Base-by-base conservation (phyloP, 2,329 filamentous ascomycete species). In the Zymoseptoria pseudotritici region DNA sequence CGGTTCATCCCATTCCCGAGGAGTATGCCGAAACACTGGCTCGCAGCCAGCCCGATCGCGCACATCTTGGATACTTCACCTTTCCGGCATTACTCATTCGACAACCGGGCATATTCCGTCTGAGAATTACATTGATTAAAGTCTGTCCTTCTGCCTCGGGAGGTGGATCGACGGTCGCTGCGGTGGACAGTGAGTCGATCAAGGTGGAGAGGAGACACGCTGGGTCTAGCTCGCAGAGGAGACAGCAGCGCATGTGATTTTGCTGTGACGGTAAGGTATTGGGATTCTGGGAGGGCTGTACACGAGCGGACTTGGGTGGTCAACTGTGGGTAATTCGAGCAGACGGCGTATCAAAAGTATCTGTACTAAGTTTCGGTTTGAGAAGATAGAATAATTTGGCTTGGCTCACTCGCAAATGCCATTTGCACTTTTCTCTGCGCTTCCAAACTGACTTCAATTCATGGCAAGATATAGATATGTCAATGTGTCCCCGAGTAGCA, bases 31-130 rank as follows among this genome's bases (percentile, higher is more conserved):
- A 65, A 10, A 65, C 61, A 19, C 60, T 72, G 49, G 66, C 65
- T 2, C 62, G 63, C n/a, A 68, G 63, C 58, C 65, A 70, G 53
- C 67, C 69, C 24, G 67, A 61, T 24, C 66, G 69, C n/a, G 57
- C 67, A 1, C 59, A 65, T 1, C 55, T 72, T 20, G 71, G 71
- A 29, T 73, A 71, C 61, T 68, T 70, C 57, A 67, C 69, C 10
- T 72, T 73, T 51, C 68, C 70, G 2, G 58, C 61, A 29, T 61
- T 73, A 53, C 59, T 72, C 20, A 70, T 73, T 29, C 66, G 71
- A 13, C 70, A 71, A 56, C 61, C 68, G 17, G 71, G 71, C 9
- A 62, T 63, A 2, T 73, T 70, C 50, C 66, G 70, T 2, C 59
- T 73, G 19, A 65, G 70, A 4, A 66, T 65, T 8, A 69, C 68